Base-by-base conservation (phyloP, 805 yeast genomes). In the Nakazawaea anatomiae region DNA sequence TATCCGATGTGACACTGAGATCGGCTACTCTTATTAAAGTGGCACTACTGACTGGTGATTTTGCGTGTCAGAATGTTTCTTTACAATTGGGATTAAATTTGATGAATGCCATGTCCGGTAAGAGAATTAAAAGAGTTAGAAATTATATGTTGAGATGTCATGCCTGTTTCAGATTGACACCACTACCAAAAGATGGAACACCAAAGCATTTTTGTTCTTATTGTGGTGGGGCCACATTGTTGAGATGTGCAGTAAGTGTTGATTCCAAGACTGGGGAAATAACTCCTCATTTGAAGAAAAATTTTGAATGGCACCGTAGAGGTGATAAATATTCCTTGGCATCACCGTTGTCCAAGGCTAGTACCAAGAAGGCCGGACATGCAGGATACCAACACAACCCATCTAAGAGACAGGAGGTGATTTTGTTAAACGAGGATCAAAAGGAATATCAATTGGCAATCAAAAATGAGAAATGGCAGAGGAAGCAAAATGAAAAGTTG, bases 91-190 rank as follows among this genome's bases (percentile, higher is more conserved):
- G 97, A 5, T 67, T 94, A 52, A 86, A 88, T 57, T 73, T 92
- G 58, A 85, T 94, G 82, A 91, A 91, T 67, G 74, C 87, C 28
- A 76, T 80, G 71, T 81, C 91, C 1, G 99, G 99, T 25, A 72
- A 83, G 55, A 89, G 85, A 60, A 91, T 94, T 68, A 85, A 81
- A 57, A 80, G 88, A 64, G 86, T 94, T 35, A 79, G 96, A 65
- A 89, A 86, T 71, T 91, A 89, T 66, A 92, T 92, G 97, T 77
- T 88, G 62, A 77, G 99, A 68, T 94, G 99, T 67, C 97, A 94
- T 67, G 99, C 97, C 0, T 94, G 99, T 71, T 94, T 94, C 79
- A 74, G 79, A 52, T 73, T 94, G 64, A 71, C 84, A 11, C 91
- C 96, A 6, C 75, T 89, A 51, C 88, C 92, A 30, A 86, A 83